phyloP scores from a whole-genome alignment of 176 grass and related monocot species.

The Elymus sibiricus region DNA sequence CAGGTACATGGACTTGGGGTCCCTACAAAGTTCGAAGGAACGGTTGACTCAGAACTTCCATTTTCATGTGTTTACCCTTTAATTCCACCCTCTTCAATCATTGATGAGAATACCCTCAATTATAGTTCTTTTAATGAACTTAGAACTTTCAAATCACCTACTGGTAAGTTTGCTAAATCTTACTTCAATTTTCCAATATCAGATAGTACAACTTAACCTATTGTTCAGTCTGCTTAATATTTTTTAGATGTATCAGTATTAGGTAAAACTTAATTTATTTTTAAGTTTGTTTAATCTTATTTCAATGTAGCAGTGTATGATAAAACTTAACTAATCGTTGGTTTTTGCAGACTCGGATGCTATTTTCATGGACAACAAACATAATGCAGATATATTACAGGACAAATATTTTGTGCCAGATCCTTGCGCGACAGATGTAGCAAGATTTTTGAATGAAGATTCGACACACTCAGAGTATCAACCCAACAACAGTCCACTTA shows the following conservation, averaged over 20 bases:
- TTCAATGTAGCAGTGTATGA: neutral
- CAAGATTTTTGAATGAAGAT: neutral
- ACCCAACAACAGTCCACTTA: neutral
- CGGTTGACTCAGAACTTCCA: no score
- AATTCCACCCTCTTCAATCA: constrained; percentile 1
- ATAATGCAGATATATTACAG: neutral
- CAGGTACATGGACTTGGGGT: constrained; percentile 13
- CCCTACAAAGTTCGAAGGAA: neutral
- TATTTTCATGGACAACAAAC: neutral
- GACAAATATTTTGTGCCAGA: neutral
- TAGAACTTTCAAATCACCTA: constrained; percentile 20
- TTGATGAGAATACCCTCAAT: constrained; percentile 1
- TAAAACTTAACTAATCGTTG: neutral
- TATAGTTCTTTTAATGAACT: neutral
- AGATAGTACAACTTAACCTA: no score
- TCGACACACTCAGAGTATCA: neutral
- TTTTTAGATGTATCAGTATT: no score
- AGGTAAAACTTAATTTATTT: no score
- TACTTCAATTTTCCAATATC: neutral
- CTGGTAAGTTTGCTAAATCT: constrained; percentile 22
- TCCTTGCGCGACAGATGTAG: neutral
- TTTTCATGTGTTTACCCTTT: neutral
- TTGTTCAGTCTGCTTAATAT: no score
- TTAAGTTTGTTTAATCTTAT: neutral
- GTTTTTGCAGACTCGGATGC: constrained; percentile 23